These are phyloP conservation scores for Aciculosporium take DNA, from an alignment of 2,329 filamentous ascomycete genomes.

Conservation along the genomic window DNA sequence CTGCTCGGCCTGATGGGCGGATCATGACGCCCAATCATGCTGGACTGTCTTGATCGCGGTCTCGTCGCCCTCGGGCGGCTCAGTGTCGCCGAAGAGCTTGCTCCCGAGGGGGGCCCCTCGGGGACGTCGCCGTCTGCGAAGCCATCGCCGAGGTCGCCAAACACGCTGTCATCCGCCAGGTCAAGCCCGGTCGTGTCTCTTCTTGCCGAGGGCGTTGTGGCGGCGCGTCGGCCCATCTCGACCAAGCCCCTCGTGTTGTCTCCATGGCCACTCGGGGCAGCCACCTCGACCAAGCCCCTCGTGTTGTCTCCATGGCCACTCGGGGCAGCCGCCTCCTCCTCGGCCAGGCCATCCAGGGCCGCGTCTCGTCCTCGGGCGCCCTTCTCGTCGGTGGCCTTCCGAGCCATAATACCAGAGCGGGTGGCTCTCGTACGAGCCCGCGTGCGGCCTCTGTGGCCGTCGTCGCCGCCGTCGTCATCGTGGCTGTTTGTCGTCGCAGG, in stretches of 20 bases:
- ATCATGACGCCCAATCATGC: slow-evolving; percentile 35
- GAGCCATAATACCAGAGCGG: slow-evolving; percentile 7
- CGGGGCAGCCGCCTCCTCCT: slow-evolving; percentile 19
- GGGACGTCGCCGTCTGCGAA: slow-evolving; percentile 26
- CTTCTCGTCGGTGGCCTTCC: slow-evolving; percentile 12
- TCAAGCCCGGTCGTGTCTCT: slow-evolving; percentile 35
- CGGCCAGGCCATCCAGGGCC: slow-evolving; percentile 22
- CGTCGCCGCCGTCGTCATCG: slow-evolving; percentile 5
- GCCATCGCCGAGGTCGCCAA: slow-evolving; percentile 29
- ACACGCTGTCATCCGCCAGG: slow-evolving; percentile 31
- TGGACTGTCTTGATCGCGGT: slow-evolving; percentile 32
- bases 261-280: slow-evolving; percentile 14
- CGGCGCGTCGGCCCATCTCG: slow-evolving; percentile 23
- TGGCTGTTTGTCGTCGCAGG: neutral
- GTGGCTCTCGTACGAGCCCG: slow-evolving; percentile 11
- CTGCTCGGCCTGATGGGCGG: slow-evolving; percentile 39
- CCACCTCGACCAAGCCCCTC: slow-evolving; percentile 21
- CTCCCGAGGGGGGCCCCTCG: slow-evolving; percentile 23
- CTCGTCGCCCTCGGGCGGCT: slow-evolving; percentile 25
- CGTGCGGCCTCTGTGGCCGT: slow-evolving; percentile 15
- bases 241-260: slow-evolving; percentile 20
- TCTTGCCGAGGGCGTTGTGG: slow-evolving; percentile 19
- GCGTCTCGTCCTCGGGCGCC: slow-evolving; percentile 19
- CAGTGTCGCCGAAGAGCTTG: slow-evolving; percentile 32
- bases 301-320: slow-evolving; percentile 16